Evolutionary conservation across 306 rosid genomes (phyloP).

Genomic region (Psophocarpus tetragonolobus): DNA sequence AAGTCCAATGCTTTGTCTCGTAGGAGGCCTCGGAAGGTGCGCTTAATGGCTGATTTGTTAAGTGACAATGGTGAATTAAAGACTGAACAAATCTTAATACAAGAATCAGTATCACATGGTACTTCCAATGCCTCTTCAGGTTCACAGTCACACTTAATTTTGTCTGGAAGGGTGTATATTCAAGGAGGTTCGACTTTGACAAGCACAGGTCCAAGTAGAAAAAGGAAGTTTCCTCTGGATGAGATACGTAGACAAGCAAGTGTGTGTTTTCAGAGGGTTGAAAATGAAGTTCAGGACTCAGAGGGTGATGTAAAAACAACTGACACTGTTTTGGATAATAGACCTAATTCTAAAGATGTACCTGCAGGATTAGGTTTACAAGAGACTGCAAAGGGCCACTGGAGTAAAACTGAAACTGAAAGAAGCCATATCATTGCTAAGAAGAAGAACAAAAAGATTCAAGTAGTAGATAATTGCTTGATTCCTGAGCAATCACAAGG

Average conservation of each 20-base stretch:
- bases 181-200: conserved; percentile 48
- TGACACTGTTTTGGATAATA: conserved; percentile 33
- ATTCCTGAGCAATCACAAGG: conserved; percentile 45
- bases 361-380: conserved; percentile 41
- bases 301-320: conserved; percentile 45
- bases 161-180: conserved; percentile 51
- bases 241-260: conserved; percentile 48
- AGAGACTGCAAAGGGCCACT: conserved; percentile 41
- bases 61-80: conserved; percentile 57
- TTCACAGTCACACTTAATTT: conserved; percentile 37
- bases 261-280: conserved; percentile 36
- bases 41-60: conserved; percentile 82
- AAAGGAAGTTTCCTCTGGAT: conserved; percentile 64
- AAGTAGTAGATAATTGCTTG: conserved; percentile 43
- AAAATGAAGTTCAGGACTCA: conserved; percentile 40
- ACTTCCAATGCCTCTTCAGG: conserved; percentile 49
- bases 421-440: conserved; percentile 45
- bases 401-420: conserved; percentile 49
- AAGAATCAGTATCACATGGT: conserved; percentile 50
- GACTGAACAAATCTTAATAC: conserved; percentile 39
- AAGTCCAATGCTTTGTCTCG: conserved; percentile 59
- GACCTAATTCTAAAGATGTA: conserved; percentile 48
- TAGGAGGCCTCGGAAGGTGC: conserved; percentile 75
- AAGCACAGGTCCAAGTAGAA: conserved; percentile 49
- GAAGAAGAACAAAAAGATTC: conserved; percentile 66